These are phyloP conservation scores for Tardiomyces digboiensis DNA, from an alignment of 1,139 yeast genomes.

Conservation along the genomic window DNA sequence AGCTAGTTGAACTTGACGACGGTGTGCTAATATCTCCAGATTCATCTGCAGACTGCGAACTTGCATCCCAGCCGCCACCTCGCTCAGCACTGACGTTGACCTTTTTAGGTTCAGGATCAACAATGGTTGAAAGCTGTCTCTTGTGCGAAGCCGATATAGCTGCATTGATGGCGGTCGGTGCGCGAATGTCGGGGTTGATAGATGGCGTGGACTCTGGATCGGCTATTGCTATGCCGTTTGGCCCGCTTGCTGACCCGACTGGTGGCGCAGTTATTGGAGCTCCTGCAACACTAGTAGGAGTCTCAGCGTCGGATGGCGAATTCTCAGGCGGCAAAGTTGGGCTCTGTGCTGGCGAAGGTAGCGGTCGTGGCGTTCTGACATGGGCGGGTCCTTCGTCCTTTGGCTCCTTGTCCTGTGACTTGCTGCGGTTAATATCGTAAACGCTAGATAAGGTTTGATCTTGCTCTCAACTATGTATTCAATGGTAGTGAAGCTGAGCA, in stretches of 20 bases:
- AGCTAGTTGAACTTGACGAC: not conserved
- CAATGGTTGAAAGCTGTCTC: not conserved
- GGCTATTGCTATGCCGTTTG: not conserved
- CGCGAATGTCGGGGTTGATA: not conserved
- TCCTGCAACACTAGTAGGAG: not conserved
- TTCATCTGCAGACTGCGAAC: not conserved
- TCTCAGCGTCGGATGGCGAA: not conserved
- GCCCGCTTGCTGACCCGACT: not conserved
- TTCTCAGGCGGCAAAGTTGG: not conserved
- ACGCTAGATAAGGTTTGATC: no score
- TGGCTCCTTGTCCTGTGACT: not conserved
- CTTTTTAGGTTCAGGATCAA: not conserved
- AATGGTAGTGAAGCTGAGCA: no score
- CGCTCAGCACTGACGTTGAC: not conserved
- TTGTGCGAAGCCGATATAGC: not conserved
- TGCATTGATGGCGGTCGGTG: not conserved
- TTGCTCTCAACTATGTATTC: no score
- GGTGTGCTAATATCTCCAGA: not conserved
- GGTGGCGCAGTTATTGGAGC: not conserved
- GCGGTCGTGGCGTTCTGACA: not conserved
- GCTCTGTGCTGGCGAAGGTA: slow-evolving; percentile 1
- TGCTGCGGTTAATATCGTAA: not conserved
- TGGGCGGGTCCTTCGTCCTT: not conserved
- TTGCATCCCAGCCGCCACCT: not conserved
- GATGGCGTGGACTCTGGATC: not conserved